phyloP scores from a whole-genome alignment of 2,329 filamentous ascomycete genomes.

The Alternaria sp. region DNA sequence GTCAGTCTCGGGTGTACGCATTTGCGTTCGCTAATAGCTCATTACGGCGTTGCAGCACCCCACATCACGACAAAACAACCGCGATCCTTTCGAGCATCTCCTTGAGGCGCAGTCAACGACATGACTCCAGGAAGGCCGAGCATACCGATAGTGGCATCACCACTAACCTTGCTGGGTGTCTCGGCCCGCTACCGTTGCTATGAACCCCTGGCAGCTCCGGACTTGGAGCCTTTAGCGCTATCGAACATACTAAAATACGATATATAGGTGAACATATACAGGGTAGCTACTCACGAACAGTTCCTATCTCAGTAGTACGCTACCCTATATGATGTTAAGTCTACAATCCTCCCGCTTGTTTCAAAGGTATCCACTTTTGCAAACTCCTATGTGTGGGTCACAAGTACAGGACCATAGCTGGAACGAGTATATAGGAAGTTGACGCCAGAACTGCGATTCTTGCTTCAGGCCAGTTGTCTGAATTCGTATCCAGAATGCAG shows the following conservation, averaged over 20 bases:
- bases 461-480: constrained; percentile 14
- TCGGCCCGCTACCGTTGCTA: constrained; percentile 13
- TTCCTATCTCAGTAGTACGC: constrained; percentile 8
- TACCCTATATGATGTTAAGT: constrained; percentile 3
- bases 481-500: constrained; percentile 25
- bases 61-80: constrained; percentile 1
- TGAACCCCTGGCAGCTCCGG: constrained; percentile 4
- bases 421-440: constrained; percentile 13
- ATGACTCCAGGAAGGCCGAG: constrained; percentile 17
- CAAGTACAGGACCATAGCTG: constrained; percentile 18
- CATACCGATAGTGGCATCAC: constrained; percentile 9
- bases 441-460: neutral
- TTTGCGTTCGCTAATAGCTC: neutral
- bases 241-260: constrained; percentile 11
- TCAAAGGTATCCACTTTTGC: constrained; percentile 7
- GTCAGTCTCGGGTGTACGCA: neutral
- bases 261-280: constrained; percentile 3
- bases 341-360: constrained; percentile 10
- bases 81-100: neutral
- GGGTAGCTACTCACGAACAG: constrained; percentile 8
- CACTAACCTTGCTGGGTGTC: constrained; percentile 11
- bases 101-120: constrained; percentile 11
- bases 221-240: constrained; percentile 6
- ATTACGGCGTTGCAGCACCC: constrained; percentile 2
- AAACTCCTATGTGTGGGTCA: constrained; percentile 17